A percentile compares a stretch with the other conserved stretches of the same genome.
phyloP scores from a whole-genome alignment of 192 early-diverging fungal species.

The Rhizophagus clarus region DNA sequence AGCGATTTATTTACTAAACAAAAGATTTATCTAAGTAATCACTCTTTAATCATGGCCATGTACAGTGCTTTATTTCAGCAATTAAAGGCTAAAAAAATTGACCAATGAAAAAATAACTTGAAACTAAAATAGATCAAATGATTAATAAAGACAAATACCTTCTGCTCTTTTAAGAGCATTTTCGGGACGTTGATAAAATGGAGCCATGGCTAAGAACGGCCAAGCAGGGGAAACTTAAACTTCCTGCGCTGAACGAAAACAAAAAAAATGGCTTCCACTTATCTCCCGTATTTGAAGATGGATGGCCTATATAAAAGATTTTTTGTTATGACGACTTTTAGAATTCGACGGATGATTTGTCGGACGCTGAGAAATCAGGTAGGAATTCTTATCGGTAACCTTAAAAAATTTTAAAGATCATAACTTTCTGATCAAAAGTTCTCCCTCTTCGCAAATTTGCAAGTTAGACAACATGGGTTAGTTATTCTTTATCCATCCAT shows the following conservation, averaged over 20 bases:
- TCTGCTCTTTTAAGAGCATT: slow-evolving; percentile 89
- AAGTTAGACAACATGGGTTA: slow-evolving; percentile 30
- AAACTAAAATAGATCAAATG: slow-evolving; percentile 6
- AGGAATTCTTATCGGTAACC: neutral
- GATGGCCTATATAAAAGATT: slow-evolving; percentile 11
- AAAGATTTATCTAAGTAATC: too few relatives aligned
- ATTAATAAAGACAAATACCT: slow-evolving; percentile 47
- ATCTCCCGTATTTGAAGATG: neutral
- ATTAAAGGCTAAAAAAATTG: too few relatives aligned
- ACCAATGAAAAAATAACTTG: neutral
- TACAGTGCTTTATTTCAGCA: too few relatives aligned
- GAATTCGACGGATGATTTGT: neutral
- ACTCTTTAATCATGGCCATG: too few relatives aligned
- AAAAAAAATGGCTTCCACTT: neutral
- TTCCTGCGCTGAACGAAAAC: neutral
- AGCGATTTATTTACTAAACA: too few relatives aligned
- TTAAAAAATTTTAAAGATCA: slow-evolving; percentile 8
- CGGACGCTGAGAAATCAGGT: neutral
- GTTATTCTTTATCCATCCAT: slow-evolving; percentile 14
- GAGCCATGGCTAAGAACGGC: slow-evolving; percentile 44
- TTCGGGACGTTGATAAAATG: slow-evolving; percentile 71
- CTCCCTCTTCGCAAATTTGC: neutral
- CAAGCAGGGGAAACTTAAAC: neutral
- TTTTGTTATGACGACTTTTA: neutral
- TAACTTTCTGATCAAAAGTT: neutral